Evolutionary conservation across 2,329 filamentous ascomycete species (phyloP), one percentile per base, ranked within the genome.

Genomic region (Amylocarpus encephaloides): DNA sequence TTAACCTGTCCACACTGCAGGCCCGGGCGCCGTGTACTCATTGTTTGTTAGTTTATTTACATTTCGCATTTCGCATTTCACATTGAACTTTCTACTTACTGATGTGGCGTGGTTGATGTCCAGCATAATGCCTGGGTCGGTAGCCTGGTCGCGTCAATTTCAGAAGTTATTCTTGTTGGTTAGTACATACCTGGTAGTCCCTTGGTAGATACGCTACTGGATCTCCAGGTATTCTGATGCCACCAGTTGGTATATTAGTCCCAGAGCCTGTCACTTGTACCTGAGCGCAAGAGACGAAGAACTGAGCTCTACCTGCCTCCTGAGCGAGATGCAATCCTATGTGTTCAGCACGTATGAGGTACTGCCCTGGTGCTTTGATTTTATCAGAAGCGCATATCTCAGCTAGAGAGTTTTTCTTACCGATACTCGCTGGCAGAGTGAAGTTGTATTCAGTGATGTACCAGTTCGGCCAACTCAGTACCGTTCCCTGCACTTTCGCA

Each of bases 251-350:
- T 26, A 35, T 7, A 7, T 12, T 32, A 6, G n/a, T 32, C 16
- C 42, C 29, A 13, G 43, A 34, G 12, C 30, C 30, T 33, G 29
- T n/a, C 16, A 45, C 30, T 18, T 11, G 29, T 12, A 45, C 34
- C 16, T 45, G 43, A 13, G 43, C 43, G 15, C 43, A 45, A 7
- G 43, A 45, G 15, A 45, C 32, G 43, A 18, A 45, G 11, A 45
- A 45, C 16, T 35, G 30, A 12, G 15, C 30, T 13, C 18, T 35
- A 13, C 18, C 32, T 18, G 11, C 32, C 9, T 35, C 34, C 5
- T 45, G 43, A 18, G 45, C 45, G 6, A 22, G 26, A 32, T 47
- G 45, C 36, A 47, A 18, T 15, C 19, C 44, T 13, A 46, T 29
- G 16, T 36, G 32, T 29, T 46, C 44, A 15, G 22, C 44, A 12